Evolutionary conservation across 768 basidiomycete genomes (phyloP), one percentile per base, ranked within the genome.

Genomic region (Rhizopogon vulgaris): DNA sequence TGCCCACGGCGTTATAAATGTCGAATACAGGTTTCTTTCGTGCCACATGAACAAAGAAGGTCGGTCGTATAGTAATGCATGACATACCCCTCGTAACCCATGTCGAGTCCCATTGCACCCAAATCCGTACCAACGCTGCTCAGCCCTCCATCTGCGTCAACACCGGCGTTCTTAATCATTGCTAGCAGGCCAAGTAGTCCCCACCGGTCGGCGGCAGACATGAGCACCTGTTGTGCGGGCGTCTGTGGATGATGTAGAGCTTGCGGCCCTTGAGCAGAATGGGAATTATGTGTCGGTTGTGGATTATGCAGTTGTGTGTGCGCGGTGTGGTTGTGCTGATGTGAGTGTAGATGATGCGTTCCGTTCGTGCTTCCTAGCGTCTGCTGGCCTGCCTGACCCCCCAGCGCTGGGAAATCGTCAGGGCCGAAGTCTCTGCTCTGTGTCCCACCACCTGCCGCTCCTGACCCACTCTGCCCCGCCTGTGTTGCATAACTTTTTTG

Each of bases 1-100:
- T 56, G 90, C 83, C 94, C 94, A 98, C 25, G 94, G 94, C 52
- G 95, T 94, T 63, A 95, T 90, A 73, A 98, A 94, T 25, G 88
- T 88, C 54, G 91, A 85, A 72, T 91, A 94, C 54, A 94, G 74
- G 62, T 87, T 87, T 65, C 90, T 89, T 68, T 58, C 60, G 47
- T 56, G 57, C 51, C 43, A 56, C 46, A 62, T 38, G 57, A 54
- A 64, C 53, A 58, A 63, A 56, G 54, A 51, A 32, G 1, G 57
- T 58, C 55, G 38, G 14, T 17, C 48, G 48, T 53, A 58, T 57
- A 55, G 54, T 5, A 60, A 30, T 60, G 55, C 58, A 52, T 56
- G 48, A 78, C 85, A 77, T 71, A 93, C 88, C 90, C 91, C 60
- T 79, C 73, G 60, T 80, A 84, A 43, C 80, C 78, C 80, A 98